Base-by-base conservation (phyloP, 331 rosid species). In the Malus hybrid region DNA sequence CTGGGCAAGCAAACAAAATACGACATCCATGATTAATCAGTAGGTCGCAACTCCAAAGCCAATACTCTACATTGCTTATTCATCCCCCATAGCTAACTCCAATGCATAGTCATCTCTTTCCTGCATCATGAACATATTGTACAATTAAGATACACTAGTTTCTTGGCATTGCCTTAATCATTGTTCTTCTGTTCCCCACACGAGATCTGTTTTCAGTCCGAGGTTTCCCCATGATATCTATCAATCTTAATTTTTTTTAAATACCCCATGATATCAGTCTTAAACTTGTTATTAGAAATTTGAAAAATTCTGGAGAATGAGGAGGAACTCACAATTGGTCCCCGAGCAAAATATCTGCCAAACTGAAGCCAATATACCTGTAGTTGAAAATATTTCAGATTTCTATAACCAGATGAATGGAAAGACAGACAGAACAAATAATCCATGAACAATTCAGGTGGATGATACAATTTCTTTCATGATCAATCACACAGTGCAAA, bases 281-380 rank as follows among this genome's bases (percentile, higher is more conserved):
- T 16, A 16, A 6, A 54, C 20, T 54, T 54, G 6, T 54, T 7
- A n/a, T 48, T 15, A 67, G 10, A 32, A 27, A 5, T 50, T 8
- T 60, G 27, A 19, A 6, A 27, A 59, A 4, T 61, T 65, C 65
- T 7, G 50, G 71, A 82, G 73, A 42, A 42, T 15, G 77, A 62
- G 67, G 74, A 14, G 68, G 68, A 80, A 87, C 91, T 80, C 85
- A 93, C 98, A 75, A 93, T 85, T 72, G 96, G 95, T 73, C 98
- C 98, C 60, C 91, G 86, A 6, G 98, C 98, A 76, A 93, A 93
- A 81, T 93, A 93, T 75, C 96, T 87, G 73, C 98, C 96, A 73
- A 93, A 93, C 77, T 93, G 98, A 85, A 93, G 98, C 96, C 98
- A 93, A 77, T 93, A 93, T 78, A 90, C 98, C 98, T 93, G 87